phyloP scores from a whole-genome alignment of 2,329 filamentous ascomycete species.

The Pezicula neosporulosa region DNA sequence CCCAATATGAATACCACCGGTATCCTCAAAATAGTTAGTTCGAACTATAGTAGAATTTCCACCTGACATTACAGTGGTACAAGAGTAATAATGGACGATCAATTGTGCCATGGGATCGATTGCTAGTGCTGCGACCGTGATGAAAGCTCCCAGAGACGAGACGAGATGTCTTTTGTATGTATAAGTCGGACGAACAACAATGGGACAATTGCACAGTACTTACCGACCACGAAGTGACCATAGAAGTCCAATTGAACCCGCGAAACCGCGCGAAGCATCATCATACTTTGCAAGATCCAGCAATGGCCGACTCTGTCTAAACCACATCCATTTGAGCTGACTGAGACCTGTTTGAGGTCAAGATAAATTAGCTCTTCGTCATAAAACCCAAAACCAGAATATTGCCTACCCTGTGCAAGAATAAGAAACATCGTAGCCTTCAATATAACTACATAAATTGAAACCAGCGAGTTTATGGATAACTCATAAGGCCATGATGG shows the following conservation, averaged over 20 bases:
- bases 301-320: constrained; percentile 6
- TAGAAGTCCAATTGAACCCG: constrained; percentile 6
- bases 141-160: constrained; percentile 9
- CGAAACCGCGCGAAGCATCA: constrained; percentile 8
- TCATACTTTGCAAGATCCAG: constrained; percentile 10
- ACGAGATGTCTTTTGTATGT: background rate
- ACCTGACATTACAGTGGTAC: background rate
- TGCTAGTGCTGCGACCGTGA: constrained; percentile 7
- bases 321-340: constrained; percentile 16
- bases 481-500: constrained; percentile 9
- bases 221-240: constrained; percentile 3
- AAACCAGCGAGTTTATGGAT: constrained; percentile 11
- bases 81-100: constrained; percentile 5
- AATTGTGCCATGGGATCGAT: constrained; percentile 13
- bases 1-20: background rate
- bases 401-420: constrained; percentile 2
- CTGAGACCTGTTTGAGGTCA: constrained; percentile 1
- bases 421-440: constrained; percentile 9
- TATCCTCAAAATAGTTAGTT: constrained; percentile 3
- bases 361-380: background rate
- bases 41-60: constrained; percentile 2
- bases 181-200: background rate
- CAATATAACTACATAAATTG: constrained; percentile 9
- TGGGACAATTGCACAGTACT: background rate
- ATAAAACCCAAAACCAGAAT: no score